Base-by-base conservation (phyloP, 2,329 filamentous ascomycete species). In the Exophiala bonariae region DNA sequence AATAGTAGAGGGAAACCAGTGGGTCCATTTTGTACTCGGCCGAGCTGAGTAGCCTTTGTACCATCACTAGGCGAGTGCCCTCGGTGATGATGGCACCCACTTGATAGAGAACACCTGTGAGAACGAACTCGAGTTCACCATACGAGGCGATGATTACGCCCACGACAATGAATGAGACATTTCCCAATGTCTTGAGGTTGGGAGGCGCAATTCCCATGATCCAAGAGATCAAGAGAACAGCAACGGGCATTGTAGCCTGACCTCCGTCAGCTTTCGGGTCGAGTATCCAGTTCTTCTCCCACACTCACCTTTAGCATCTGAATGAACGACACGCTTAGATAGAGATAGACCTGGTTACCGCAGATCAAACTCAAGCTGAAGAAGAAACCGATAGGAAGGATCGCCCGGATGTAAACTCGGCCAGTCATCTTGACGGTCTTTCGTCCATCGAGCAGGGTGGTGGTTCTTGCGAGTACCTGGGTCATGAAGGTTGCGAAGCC, bases 361-460 rank as follows among this genome's bases (percentile, higher is more conserved):
- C 90, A 96, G 67, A 97, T 96, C 76, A 97, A 80, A 71, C 87
- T 93, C 76, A 96, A 76, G 67, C 87, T 93, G 83, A 96, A 97
- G 76, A 96, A 95, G 66, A 96, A 72, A 58, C 92, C 92, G 63
- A 97, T 96, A 47, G 92, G 92, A 30, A 96, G 85, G 59, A 97
- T 96, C 35, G 91, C 90, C 60, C 90, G 86, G 51, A 97, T 76
- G 70, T 97, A 97, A 62, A 97, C 85, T 56, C 86, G 86, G 59
- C 89, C 89, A 20, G 89, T 97, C 92, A 99, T 97, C 76, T 95
- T 95, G 51, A 97, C 90, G 34, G 86, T 88, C 76, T 96, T 96
- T 63, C 93, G 85, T 59, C 90, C 91, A 74, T 99, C 93, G 56
- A 99, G 87, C 44, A 95, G 76, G 31, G 78, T 86, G 33, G 92